Base-by-base conservation (phyloP, 2,329 filamentous ascomycete species). In the Aureobasidium melanogenum region DNA sequence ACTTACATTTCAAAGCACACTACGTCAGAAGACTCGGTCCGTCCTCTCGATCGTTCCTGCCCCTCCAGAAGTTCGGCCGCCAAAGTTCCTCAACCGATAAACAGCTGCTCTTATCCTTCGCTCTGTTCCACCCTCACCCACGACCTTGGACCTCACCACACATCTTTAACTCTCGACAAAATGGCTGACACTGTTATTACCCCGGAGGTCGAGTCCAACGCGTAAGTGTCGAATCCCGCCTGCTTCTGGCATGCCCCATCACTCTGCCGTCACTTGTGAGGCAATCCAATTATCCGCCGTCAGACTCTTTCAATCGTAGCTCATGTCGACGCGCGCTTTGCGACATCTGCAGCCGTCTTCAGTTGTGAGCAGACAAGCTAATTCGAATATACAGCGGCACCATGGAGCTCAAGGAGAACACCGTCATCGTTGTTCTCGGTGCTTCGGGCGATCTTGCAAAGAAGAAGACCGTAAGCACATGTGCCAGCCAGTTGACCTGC, bases 361-460 rank as follows among this genome's bases (percentile, higher is more conserved):
- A 19, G 12, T 54, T 5, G 30, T 22, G n/a, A 41, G 15, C 28
- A 9, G 38, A 7, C 22, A 57, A 47, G 44, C 51, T 59, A 32
- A 59, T n/a, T 19, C 26, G 22, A 39, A n/a, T 5, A 14, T 22
- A 52, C 34, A 52, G 68, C 75, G 96, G 91, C 73, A 86, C 85
- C 71, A 83, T 95, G 77, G 94, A 99, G 85, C 87, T 99, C 73
- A 99, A 97, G 83, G 91, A 97, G 73, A 95, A 99, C 83, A 99
- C 94, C 67, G 85, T 92, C 73, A 95, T 99, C 71, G 84, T 99
- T 71, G 94, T 99, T 70, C 87, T 99, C 68, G 94, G 94, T 72
- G 94, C 94, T 67, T 99, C 94, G 58, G 94, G 94, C 71, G 94
- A 99, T 82, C 80, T 99, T 68, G 94, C 94, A 56, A 99, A 99